Evolutionary conservation across 257 asterid genomes (phyloP), one percentile per base, ranked within the genome.

Genomic region (Henckelia pumila): DNA sequence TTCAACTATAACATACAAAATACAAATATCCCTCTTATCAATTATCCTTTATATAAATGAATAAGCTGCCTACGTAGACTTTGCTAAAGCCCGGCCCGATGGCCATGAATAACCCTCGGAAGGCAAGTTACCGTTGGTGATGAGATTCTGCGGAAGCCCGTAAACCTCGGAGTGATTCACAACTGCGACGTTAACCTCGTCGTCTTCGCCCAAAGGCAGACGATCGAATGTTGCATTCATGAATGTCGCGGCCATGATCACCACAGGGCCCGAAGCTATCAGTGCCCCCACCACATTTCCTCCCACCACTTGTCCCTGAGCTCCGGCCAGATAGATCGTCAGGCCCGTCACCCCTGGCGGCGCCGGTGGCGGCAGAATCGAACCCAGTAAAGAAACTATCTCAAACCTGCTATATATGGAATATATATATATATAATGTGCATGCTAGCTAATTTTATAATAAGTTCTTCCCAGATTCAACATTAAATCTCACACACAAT

Each of bases 291-390:
- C 92, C 24, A 92, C 95, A 2, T 83, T 81, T 37, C 98, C 97
- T 3, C 96, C 96, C 7, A 92, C 92, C 0, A 89, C 96, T 81
- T 92, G 98, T 20, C 98, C 98, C 72, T 85, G 96, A 8, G 87
- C 81, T 19, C 96, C 98, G 9, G 95, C 91, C 3, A 92, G 83
- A 64, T 86, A 89, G 35, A 89, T 81, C 0, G 95, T 83, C 0
- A 92, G 84, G 28, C 96, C 98, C 1, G 88, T 75, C 6, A 86
- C 95, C 2, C 97, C 97, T 0, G 91, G 81, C 14, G 96, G 97
- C 0, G 97, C 95, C 9, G 98, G 98, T 8, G 96, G 97, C 0
- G 98, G 97, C 19, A 92, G 83, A 22, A 89, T 82, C 17, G 97
- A 86, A 1, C 97, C 98, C 1, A 83, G 81, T 74, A 92, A 67